Evolutionary conservation across 2,329 filamentous ascomycete species (phyloP).

Genomic region (Fusarium liriodendri): DNA sequence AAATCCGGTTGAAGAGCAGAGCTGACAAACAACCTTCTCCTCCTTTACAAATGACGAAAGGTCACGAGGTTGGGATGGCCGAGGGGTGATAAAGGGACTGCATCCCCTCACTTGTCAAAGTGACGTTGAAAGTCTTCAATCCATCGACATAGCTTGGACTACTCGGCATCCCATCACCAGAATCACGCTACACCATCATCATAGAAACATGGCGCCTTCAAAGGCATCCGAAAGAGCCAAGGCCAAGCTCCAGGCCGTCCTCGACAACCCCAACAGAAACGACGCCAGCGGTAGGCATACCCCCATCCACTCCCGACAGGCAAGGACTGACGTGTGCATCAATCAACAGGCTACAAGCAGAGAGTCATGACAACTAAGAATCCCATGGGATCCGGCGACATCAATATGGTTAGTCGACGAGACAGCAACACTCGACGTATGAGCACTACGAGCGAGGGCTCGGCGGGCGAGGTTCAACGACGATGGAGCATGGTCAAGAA

Average conservation of each 20-base stretch:
- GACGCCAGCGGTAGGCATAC: conserved; percentile 16
- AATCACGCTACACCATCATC: background rate
- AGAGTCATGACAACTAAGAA: conserved; percentile 34
- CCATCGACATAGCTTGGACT: background rate
- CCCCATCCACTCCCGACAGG: rapidly evolving
- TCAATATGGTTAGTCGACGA: conserved; percentile 28
- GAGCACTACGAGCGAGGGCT: conserved; percentile 31
- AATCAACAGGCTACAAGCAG: conserved; percentile 24
- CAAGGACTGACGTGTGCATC: background rate
- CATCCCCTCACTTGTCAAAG: conserved; percentile 12
- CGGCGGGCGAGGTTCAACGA: conserved; percentile 14
- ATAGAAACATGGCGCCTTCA: conserved; percentile 23
- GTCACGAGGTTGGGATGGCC: conserved; percentile 6
- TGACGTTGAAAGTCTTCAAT: background rate
- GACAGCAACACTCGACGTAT: conserved; percentile 28
- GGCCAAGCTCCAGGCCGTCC: conserved; percentile 33
- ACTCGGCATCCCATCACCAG: background rate
- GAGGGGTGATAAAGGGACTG: conserved; percentile 12
- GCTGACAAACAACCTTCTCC: conserved; percentile 23
- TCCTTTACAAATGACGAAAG: conserved; percentile 16
- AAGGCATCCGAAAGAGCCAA: conserved; percentile 33
- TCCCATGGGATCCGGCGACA: conserved; percentile 24
- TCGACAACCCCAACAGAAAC: conserved; percentile 30
- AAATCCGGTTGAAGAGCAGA: background rate
- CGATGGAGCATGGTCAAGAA: conserved; percentile 32